Base-by-base conservation (phyloP, 2,329 filamentous ascomycete species). In the Ophiostoma perfectum region DNA sequence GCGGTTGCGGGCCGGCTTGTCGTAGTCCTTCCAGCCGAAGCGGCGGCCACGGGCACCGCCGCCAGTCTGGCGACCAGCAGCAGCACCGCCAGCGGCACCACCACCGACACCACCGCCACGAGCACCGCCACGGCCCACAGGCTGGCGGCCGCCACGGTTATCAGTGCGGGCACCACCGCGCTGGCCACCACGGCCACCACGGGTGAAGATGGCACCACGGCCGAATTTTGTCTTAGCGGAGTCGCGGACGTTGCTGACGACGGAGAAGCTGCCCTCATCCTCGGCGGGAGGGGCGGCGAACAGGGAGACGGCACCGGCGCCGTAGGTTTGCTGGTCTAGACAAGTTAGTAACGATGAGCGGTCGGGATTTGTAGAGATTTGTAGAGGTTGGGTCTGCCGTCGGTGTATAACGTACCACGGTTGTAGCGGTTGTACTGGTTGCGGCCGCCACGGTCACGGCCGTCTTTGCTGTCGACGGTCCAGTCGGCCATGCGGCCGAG, bases 401-500 rank as follows among this genome's bases (percentile, higher is more conserved):
- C 47, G 47, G 7, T 16, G 47, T 9, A 62, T 6, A n/a, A 73
- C 81, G 65, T 80, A 96, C 93, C 93, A 87, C 95, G 89, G 81
- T 90, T 97, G 80, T 93, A 95, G 74, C 94, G 86, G 80, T 94
- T 93, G 80, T 96, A 98, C 77, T 95, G 91, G 79, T 91, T 88
- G 77, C 94, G 85, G 71, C 92, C 91, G 73, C 90, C 90, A 70
- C 88, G 84, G 65, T 84, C 86, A 76, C 93, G 84, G 70, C 85
- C 82, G 74, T 95, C 92, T 81, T 97, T 97, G 78, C 91, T 88
- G 77, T 97, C 95, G 64, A 88, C 77, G 18, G 93, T 96, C 95
- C 95, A 99, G 84, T 99, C 95, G 71, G 95, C 95, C 93, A 99
- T 98, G 79, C 95, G 93, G 77, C 95, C 95, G 70, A 99, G 85